Percentiles rank a stretch among this genome's conserved stretches.
phyloP scores from a whole-genome alignment of 1,284 basidiomycete genomes.

The Puccinia polysora region DNA sequence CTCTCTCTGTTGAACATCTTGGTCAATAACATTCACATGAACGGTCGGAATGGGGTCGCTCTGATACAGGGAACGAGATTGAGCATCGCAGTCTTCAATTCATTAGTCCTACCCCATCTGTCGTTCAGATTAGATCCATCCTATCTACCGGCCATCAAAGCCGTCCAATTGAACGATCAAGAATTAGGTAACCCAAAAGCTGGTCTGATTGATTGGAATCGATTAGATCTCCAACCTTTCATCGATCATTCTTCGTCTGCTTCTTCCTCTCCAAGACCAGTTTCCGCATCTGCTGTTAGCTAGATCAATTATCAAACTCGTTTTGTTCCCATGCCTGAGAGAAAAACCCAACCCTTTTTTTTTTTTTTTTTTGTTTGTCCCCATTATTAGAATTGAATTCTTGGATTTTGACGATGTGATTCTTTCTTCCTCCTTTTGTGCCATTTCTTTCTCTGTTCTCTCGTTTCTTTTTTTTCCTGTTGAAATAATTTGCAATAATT shows the following conservation, averaged over 20 bases:
- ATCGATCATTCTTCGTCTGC: neutral
- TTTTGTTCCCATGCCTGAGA: no score
- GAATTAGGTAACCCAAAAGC: slow-evolving; percentile 6
- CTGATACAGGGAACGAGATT: slow-evolving; percentile 24
- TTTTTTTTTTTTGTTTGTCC: no score
- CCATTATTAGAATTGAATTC: no score
- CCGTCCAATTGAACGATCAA: slow-evolving; percentile 14
- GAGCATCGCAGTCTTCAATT: slow-evolving; percentile 37
- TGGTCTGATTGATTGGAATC: slow-evolving; percentile 12
- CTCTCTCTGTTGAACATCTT: neutral
- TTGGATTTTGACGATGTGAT: no score
- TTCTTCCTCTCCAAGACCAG: neutral
- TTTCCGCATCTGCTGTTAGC: neutral
- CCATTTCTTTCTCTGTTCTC: no score
- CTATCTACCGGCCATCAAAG: slow-evolving; percentile 36
- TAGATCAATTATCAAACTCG: no score
- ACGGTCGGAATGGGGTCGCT: neutral
- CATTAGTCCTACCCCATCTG: slow-evolving; percentile 37
- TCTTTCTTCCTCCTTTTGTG: no score
- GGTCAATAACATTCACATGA: neutral
- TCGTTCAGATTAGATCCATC: slow-evolving; percentile 28
- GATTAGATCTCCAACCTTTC: slow-evolving; percentile 8
- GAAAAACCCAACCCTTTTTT: no score
- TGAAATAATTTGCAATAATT: no score
- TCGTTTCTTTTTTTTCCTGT: no score